Base-by-base conservation (phyloP, 371 early-diverging fungal genomes). In the Mortierella sp. region DNA sequence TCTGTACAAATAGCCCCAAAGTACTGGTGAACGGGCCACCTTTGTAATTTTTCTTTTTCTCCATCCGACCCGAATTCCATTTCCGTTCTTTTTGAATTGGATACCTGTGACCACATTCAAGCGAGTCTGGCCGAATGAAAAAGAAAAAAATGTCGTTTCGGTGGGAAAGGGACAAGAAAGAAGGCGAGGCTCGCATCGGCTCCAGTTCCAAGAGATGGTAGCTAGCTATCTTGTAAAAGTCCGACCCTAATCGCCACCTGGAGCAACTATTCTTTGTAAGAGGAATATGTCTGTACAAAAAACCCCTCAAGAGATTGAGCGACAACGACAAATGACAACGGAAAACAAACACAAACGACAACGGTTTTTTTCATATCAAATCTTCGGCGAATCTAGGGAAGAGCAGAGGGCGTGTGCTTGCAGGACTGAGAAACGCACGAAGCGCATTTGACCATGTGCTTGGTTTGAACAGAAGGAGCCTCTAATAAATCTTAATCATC, bases 21-120 rank as follows among this genome's bases (percentile, higher is more conserved):
- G 48, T 26, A 26, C 13, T 14, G 63, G 74, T 57, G 77, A 76
- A 76, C 77, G 77, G 77, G 52, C 77, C 77, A 76, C 75, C 63
- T 75, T 45, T 24, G 19, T 52, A 58, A 58, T 13, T 45, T 28
- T 57, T 74, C 38, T 28, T 50, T 44, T 44, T 58, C 75, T n/a
- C 42, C 75, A 75, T 60, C 75, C 75, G 75, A 75, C 75, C 75
- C 75, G 75, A 75, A 31, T 47, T n/a, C 13, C 44, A 3, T 45
- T 42, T 74, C 57, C 47, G 24, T 24, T 68, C n/a, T 34, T 63
- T 19, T 63, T 34, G 63, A 14, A 38, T 65, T 42, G 68, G 21
- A 21, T 55, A 21, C 7, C 2, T 68, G 44, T 68, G 44, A 68
- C 34, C 63, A 63, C 13, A 63, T 31, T 63, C 63, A 34, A 34